These are phyloP conservation scores for Yamadazyma sp. DNA, from an alignment of 1,139 yeast genomes.

Conservation along the genomic window DNA sequence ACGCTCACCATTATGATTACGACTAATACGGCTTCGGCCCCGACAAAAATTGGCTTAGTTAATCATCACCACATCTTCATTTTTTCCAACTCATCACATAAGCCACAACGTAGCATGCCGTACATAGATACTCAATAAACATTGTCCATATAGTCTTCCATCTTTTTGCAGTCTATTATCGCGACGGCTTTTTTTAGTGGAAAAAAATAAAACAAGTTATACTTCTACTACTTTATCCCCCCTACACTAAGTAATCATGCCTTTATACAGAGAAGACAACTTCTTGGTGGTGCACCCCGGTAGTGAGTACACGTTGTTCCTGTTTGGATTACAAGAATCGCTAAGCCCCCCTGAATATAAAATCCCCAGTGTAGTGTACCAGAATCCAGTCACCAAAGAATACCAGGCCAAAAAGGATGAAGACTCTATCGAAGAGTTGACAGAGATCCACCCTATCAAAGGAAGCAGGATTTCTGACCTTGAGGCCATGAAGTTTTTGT, in stretches of 20 bases:
- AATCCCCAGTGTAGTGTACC: slow-evolving; percentile 75
- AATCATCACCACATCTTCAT: no score
- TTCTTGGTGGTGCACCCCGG: slow-evolving; percentile 77
- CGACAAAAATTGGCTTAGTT: no score
- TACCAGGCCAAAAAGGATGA: slow-evolving; percentile 34
- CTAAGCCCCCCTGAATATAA: slow-evolving; percentile 74
- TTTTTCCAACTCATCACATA: background rate
- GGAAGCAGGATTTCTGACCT: slow-evolving; percentile 64
- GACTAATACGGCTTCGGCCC: no score
- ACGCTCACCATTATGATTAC: slow-evolving; percentile 22
- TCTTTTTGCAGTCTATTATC: background rate
- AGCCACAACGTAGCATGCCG: background rate
- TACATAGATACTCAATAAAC: background rate
- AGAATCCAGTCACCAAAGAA: slow-evolving; percentile 43
- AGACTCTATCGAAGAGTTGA: slow-evolving; percentile 28
- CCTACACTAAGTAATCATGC: slow-evolving; percentile 32
- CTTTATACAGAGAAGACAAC: slow-evolving; percentile 61
- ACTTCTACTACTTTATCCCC: no score
- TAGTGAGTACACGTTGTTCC: slow-evolving; percentile 69
- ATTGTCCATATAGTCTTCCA: no score
- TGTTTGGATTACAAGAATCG: slow-evolving; percentile 79
- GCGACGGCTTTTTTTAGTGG: no score
- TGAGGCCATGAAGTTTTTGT: slow-evolving; percentile 68
- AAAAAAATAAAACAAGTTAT: background rate
- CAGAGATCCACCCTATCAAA: slow-evolving; percentile 60